Conservation (phyloP, 768 basidiomycete genomes). For the Sporobolomyces phaffii region DNA sequence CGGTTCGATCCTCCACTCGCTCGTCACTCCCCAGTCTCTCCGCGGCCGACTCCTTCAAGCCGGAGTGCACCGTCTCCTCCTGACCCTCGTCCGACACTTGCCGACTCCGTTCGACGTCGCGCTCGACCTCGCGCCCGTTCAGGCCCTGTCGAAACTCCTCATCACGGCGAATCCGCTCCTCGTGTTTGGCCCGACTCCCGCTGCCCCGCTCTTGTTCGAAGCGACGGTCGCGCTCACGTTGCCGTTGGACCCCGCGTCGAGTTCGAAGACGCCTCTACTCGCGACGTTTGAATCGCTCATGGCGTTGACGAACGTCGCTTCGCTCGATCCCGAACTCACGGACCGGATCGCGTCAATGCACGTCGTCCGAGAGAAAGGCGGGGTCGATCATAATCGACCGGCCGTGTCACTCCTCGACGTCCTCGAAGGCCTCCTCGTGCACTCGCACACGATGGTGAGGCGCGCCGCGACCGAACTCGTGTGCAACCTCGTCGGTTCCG, state of each 20-base stretch:
- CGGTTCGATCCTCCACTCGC: conserved; percentile 38
- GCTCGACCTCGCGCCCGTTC: conserved; percentile 53
- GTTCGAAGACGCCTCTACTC: conserved; percentile 52
- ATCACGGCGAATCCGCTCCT: conserved; percentile 86
- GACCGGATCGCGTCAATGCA: conserved; percentile 59
- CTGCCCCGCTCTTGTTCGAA: conserved; percentile 61
- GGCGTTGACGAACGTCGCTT: conserved; percentile 92
- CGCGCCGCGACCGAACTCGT: conserved; percentile 83
- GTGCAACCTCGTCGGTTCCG: conserved; percentile 80
- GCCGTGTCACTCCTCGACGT: conserved; percentile 52
- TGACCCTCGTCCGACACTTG: conserved; percentile 19
- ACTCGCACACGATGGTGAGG: conserved; percentile 62
- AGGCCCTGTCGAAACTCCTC: conserved; percentile 84
- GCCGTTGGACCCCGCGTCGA: conserved; percentile 54
- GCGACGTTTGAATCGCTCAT: conserved; percentile 89
- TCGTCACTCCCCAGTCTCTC: conserved; percentile 38
- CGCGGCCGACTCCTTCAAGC: conserved; percentile 42
- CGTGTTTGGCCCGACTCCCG: conserved; percentile 79
- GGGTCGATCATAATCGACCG: background rate
- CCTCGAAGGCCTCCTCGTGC: conserved; percentile 64
- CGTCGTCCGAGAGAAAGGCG: conserved; percentile 45
- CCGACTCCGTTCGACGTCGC: conserved; percentile 15
- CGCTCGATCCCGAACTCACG: conserved; percentile 62
- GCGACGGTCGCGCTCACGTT: conserved; percentile 73
- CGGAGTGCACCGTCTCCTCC: conserved; percentile 53